Evolutionary conservation across 352 stramenopile species (phyloP).

Genomic region (Pythium dissotocum): DNA sequence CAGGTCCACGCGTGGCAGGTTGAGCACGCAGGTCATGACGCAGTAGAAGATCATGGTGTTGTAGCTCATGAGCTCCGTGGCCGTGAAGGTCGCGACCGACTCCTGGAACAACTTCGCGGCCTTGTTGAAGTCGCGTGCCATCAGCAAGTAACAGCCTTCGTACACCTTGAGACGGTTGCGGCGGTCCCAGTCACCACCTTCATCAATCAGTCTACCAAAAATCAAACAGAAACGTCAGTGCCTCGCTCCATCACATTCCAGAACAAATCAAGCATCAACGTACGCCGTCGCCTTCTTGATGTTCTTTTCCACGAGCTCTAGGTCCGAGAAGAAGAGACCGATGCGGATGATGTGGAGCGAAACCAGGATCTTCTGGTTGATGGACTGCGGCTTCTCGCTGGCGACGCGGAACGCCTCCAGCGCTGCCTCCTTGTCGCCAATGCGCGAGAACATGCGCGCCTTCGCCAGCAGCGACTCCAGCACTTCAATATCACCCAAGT

Average conservation of each 20-base stretch:
- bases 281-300: slow-evolving; percentile 88
- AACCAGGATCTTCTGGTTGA: slow-evolving; percentile 98
- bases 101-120: slow-evolving; percentile 94
- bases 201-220: slow-evolving; percentile 81
- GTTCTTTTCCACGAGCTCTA: slow-evolving; percentile 81
- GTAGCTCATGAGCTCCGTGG: slow-evolving; percentile 97
- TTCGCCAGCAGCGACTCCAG: slow-evolving; percentile 93
- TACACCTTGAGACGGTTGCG: slow-evolving; percentile 99
- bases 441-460: slow-evolving; percentile 93
- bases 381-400: slow-evolving; percentile 93
- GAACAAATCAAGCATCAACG: slow-evolving; percentile 12
- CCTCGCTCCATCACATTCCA: neutral
- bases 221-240: slow-evolving; percentile 4
- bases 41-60: slow-evolving; percentile 98
- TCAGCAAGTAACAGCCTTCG: slow-evolving; percentile 93
- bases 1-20: slow-evolving; percentile 91
- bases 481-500: slow-evolving; percentile 97
- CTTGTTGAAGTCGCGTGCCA: slow-evolving; percentile 93
- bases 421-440: slow-evolving; percentile 91
- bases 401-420: slow-evolving; percentile 91
- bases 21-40: slow-evolving; percentile 94
- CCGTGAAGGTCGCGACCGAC: slow-evolving; percentile 98
- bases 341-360: slow-evolving; percentile 93
- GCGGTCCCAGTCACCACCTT: slow-evolving; percentile 98
- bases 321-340: slow-evolving; percentile 86